A percentile compares a stretch with the other conserved stretches of the same genome.
Conservation (phyloP, 2,329 filamentous ascomycete genomes). For the Aureobasidium uvarum region DNA sequence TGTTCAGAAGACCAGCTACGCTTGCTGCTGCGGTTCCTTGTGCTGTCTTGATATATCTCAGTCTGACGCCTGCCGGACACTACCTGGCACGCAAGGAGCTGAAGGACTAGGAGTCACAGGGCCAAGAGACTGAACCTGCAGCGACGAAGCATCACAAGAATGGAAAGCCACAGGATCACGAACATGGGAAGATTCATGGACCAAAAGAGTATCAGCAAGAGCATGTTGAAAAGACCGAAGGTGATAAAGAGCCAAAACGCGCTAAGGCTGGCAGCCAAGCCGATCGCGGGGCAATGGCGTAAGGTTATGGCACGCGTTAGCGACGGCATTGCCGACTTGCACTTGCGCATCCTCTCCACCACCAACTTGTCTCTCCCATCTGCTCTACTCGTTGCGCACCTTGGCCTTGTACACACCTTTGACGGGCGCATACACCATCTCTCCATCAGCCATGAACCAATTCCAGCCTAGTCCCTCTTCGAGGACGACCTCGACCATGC, state of each 20-base stretch:
- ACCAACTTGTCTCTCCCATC: not conserved
- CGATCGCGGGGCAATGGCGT: slow-evolving; percentile 20
- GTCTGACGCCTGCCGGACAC: slow-evolving; percentile 15
- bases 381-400: not conserved
- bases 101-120: not conserved
- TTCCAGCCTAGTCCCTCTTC: slow-evolving; percentile 18
- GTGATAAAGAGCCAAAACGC: not conserved
- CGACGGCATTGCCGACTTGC: not conserved
- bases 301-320: slow-evolving; percentile 11
- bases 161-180: not conserved
- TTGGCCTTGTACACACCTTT: not conserved
- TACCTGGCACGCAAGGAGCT: not conserved
- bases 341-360: not conserved
- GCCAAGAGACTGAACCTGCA: not conserved
- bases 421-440: not conserved
- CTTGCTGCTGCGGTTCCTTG: not conserved
- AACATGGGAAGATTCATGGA: not conserved
- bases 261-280: slow-evolving; percentile 9
- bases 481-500: slow-evolving; percentile 48
- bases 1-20: not conserved
- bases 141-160: not conserved
- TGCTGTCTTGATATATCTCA: slow-evolving; percentile 16
- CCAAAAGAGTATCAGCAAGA: not conserved
- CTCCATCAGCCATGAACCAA: slow-evolving; percentile 1
- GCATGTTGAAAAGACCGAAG: not conserved